A percentile compares a stretch with the other conserved stretches of the same genome.
phyloP scores from a whole-genome alignment of 306 rosid genomes.

The Hippophae rhamnoides region DNA sequence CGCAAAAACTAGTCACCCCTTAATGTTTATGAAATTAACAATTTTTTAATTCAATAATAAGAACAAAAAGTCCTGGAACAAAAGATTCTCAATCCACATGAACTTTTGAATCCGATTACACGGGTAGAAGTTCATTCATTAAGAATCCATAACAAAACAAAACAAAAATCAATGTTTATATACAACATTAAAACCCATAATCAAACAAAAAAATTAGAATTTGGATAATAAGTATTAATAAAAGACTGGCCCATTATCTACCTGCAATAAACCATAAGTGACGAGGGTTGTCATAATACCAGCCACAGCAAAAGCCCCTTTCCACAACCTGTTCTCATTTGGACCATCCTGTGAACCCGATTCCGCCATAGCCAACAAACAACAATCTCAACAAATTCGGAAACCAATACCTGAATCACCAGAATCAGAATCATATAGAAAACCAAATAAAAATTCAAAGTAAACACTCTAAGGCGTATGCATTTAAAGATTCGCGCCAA shows the following conservation, averaged over 20 bases:
- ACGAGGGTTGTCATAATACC: slow-evolving; percentile 95
- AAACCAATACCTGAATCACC: background rate
- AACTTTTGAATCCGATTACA: too few relatives aligned
- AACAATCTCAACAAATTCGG: too few relatives aligned
- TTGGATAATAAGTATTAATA: background rate
- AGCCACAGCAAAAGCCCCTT: slow-evolving; percentile 56
- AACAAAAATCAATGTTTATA: too few relatives aligned
- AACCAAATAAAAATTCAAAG: background rate
- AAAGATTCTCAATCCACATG: too few relatives aligned
- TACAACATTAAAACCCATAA: too few relatives aligned
- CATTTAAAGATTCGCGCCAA: background rate
- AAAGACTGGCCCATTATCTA: slow-evolving; percentile 8
- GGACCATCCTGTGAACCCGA: slow-evolving; percentile 22
- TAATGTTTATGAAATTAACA: too few relatives aligned
- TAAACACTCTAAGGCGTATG: background rate
- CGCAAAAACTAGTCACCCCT: too few relatives aligned
- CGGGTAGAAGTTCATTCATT: too few relatives aligned
- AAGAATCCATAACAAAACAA: too few relatives aligned
- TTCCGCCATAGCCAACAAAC: slow-evolving; percentile 45
- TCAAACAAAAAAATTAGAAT: background rate
- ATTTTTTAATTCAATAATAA: too few relatives aligned
- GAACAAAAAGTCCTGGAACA: too few relatives aligned
- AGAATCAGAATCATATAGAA: background rate
- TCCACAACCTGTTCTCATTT: slow-evolving; percentile 41
- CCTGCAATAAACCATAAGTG: slow-evolving; percentile 93